Base-by-base conservation (phyloP, 805 yeast genomes). In the Sungouiozyma intestinalis region DNA sequence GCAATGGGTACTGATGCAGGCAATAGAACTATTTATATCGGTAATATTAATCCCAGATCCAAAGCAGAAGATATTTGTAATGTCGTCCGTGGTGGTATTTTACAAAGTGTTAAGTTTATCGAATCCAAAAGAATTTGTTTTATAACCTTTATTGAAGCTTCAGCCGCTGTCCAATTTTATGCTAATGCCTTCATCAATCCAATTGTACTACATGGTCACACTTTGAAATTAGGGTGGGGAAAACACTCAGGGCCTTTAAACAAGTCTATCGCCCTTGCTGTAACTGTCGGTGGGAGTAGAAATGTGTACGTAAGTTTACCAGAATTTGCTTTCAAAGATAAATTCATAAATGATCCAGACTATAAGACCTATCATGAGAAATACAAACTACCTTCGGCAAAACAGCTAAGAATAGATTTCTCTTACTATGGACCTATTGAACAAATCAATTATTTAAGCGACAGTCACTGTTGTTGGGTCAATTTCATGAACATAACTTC, bases 51-150 rank as follows among this genome's bases (percentile, higher is more conserved):
- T 46, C 74, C 79, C 7, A 68, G 72, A 39, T 76, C 86, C 1
- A 73, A 78, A 4, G 71, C 74, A 2, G 90, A 81, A 55, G 88
- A 83, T 51, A 72, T 83, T 37, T 83, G 88, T 51, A 83, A 83
- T 54, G 76, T 74, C 36, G 79, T 82, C 21, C 69, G 88, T 51
- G 90, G 90, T 35, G 94, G 94, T n/a, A 62, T 77, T 16, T 66
- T 83, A 35, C 87, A 83, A 54, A 59, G 64, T 8, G 69, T 83
- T 38, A 77, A 72, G 45, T 62, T 64, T 42, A 63, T 74, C 41
- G 71, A 72, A 3, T 73, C 71, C 3, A 76, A 72, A 52, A 72
- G 68, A 40, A 72, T 77, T 40, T 81, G 88, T 52, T 83, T 83
- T 54, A 64, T 83, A 11, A 81, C 86, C 0, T 83, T 83, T 51